Evolutionary conservation across 2,329 filamentous ascomycete genomes (phyloP).

Genomic region (Cladosporium phlei): DNA sequence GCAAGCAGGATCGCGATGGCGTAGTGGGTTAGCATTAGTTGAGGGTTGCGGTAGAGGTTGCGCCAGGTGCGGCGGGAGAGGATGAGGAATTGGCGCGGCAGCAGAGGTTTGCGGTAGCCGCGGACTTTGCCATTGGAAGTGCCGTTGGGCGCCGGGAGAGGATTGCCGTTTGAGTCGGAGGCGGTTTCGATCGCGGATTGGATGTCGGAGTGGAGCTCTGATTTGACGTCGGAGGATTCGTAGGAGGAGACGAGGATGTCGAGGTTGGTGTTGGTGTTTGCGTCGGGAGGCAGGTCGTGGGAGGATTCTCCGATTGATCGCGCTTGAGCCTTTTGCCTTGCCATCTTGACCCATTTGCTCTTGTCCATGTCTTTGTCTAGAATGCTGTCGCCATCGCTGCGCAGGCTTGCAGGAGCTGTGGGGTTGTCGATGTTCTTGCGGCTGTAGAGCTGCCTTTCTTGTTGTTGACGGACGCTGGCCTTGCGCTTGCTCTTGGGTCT

Average conservation of each 20-base stretch:
- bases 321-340: conserved; percentile 36
- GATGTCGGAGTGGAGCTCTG: conserved; percentile 72
- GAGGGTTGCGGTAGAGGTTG: conserved; percentile 94
- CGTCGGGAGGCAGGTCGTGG: conserved; percentile 46
- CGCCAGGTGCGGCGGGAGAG: conserved; percentile 90
- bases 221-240: conserved; percentile 70
- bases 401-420: conserved; percentile 41
- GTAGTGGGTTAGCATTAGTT: conserved; percentile 98
- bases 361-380: conserved; percentile 38
- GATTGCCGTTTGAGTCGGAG: conserved; percentile 59
- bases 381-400: conserved; percentile 52
- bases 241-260: conserved; percentile 77
- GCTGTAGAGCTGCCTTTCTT: conserved; percentile 87
- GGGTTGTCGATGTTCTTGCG: conserved; percentile 60
- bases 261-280: conserved; percentile 62
- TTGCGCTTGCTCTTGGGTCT: conserved; percentile 67
- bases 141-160: conserved; percentile 48
- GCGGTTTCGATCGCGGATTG: conserved; percentile 61
- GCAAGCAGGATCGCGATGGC: conserved; percentile 92
- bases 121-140: conserved; percentile 53
- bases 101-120: conserved; percentile 77
- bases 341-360: conserved; percentile 59
- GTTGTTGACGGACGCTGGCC: conserved; percentile 76
- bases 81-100: conserved; percentile 78
- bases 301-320: conserved; percentile 47